Evolutionary conservation across 495 filamentous ascomycete genomes (phyloP).

Genomic region (Neurospora sp.): DNA sequence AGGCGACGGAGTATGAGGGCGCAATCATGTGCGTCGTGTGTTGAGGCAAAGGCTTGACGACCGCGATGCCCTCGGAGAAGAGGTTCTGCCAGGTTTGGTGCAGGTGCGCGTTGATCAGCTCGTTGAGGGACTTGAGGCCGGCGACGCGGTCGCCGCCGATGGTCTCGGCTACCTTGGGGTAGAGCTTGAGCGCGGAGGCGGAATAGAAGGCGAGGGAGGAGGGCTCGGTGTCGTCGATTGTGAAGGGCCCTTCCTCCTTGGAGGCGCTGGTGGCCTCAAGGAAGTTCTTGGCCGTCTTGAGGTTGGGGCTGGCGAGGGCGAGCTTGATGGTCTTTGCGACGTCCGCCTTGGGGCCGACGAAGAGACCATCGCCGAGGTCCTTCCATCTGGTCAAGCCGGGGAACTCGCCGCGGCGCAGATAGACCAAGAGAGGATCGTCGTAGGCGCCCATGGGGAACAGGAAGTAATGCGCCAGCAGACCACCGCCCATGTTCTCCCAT

Average conservation of each 20-base stretch:
- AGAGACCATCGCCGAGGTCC: constrained; percentile 58
- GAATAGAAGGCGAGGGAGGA: constrained; percentile 73
- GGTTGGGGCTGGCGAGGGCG: constrained; percentile 43
- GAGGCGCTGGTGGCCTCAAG: constrained; percentile 28
- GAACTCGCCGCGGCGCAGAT: constrained; percentile 64
- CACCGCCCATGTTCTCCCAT: constrained; percentile 88
- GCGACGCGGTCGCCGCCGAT: constrained; percentile 40
- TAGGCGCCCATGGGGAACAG: constrained; percentile 78
- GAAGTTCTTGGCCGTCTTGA: constrained; percentile 48
- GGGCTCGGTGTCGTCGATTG: constrained; percentile 46
- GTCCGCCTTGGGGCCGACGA: constrained; percentile 55
- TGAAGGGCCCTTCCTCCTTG: constrained; percentile 34
- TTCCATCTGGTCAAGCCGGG: constrained; percentile 67
- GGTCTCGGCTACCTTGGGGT: constrained; percentile 55
- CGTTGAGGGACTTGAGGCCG: constrained; percentile 52
- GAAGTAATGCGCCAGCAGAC: constrained; percentile 67
- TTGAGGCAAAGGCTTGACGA: constrained; percentile 66
- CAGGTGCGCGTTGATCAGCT: constrained; percentile 76
- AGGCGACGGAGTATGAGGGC: constrained; percentile 60
- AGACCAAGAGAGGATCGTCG: constrained; percentile 60
- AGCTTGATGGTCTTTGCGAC: constrained; percentile 59
- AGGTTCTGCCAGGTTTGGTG: constrained; percentile 74
- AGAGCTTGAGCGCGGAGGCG: constrained; percentile 47
- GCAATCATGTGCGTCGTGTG: constrained; percentile 62
- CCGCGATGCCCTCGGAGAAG: constrained; percentile 58